Percentiles rank a stretch among this genome's conserved stretches.
These are phyloP conservation scores for Verbena officinalis DNA, from an alignment of 257 asterid genomes.

Conservation along the genomic window DNA sequence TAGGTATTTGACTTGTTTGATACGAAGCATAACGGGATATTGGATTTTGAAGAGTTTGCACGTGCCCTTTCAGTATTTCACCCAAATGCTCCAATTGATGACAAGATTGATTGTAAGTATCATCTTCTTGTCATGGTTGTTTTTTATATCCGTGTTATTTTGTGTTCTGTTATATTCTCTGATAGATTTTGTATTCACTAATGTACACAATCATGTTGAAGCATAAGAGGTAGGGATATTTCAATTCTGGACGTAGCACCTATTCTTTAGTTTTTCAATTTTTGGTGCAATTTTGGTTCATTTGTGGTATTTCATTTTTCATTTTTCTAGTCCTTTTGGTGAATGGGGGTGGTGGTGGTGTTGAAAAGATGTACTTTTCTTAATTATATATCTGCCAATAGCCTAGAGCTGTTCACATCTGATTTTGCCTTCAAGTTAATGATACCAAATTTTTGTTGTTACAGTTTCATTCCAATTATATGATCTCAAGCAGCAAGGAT, in stretches of 20 bases:
- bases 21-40: slow-evolving; percentile 72
- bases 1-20: slow-evolving; percentile 87
- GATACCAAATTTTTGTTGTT: slow-evolving; percentile 32
- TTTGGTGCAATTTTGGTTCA: neutral
- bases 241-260: neutral
- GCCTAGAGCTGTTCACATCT: slow-evolving; percentile 5
- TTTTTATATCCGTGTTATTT: slow-evolving; percentile 11
- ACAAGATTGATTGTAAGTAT: slow-evolving; percentile 77
- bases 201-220: neutral
- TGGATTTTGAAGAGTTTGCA: slow-evolving; percentile 88
- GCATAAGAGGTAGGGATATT: neutral
- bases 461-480: slow-evolving; percentile 83
- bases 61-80: slow-evolving; percentile 89
- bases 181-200: slow-evolving; percentile 17
- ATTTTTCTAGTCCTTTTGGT: neutral
- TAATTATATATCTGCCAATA: neutral
- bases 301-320: neutral
- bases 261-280: neutral
- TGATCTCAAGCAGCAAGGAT: slow-evolving; percentile 93
- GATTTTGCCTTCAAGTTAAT: slow-evolving; percentile 32
- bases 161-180: neutral
- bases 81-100: slow-evolving; percentile 82
- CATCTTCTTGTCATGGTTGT: slow-evolving; percentile 12
- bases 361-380: neutral
- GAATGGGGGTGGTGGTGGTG: neutral